Conservation (phyloP, 2,329 filamentous ascomycete species). For the Venturia effusa region DNA sequence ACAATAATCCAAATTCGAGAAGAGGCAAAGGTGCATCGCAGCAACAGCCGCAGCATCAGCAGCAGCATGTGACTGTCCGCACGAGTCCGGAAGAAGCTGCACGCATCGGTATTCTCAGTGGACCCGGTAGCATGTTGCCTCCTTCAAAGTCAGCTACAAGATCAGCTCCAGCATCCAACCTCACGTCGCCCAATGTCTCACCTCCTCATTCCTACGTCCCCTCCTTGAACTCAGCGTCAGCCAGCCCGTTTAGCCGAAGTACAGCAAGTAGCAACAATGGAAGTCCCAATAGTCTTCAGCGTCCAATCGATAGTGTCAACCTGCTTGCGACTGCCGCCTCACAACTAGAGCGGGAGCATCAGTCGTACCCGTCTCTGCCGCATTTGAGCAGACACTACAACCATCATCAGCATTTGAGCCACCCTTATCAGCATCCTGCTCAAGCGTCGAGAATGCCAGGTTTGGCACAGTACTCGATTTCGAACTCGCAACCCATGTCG, state of each 20-base stretch:
- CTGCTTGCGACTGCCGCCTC: slow-evolving; percentile 59
- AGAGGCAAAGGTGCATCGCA: slow-evolving; percentile 58
- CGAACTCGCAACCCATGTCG: slow-evolving; percentile 74
- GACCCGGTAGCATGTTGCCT: slow-evolving; percentile 53
- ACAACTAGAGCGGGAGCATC: slow-evolving; percentile 53
- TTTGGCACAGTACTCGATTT: slow-evolving; percentile 41
- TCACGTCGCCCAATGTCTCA: slow-evolving; percentile 90
- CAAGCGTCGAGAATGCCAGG: slow-evolving; percentile 51
- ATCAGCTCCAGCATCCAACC: slow-evolving; percentile 75
- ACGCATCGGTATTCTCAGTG: slow-evolving; percentile 39
- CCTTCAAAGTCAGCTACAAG: slow-evolving; percentile 72
- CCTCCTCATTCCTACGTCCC: slow-evolving; percentile 70
- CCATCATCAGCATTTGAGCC: slow-evolving; percentile 23
- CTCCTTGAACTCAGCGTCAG: slow-evolving; percentile 39
- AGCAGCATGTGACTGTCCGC: slow-evolving; percentile 50
- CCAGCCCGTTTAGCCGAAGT: slow-evolving; percentile 42
- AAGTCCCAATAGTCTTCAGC: slow-evolving; percentile 37
- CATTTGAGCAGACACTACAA: slow-evolving; percentile 21
- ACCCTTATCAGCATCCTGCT: slow-evolving; percentile 32
- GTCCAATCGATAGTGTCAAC: slow-evolving; percentile 53
- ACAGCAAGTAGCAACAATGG: slow-evolving; percentile 19
- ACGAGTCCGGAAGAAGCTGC: slow-evolving; percentile 42
- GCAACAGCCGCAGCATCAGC: not conserved
- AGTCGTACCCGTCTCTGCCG: slow-evolving; percentile 30
- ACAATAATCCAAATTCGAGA: slow-evolving; percentile 97